A percentile compares a stretch with the other conserved stretches of the same genome.
These are phyloP conservation scores for Hymenotorrendiella dingleyae DNA, from an alignment of 2,329 filamentous ascomycete genomes.

Conservation along the genomic window DNA sequence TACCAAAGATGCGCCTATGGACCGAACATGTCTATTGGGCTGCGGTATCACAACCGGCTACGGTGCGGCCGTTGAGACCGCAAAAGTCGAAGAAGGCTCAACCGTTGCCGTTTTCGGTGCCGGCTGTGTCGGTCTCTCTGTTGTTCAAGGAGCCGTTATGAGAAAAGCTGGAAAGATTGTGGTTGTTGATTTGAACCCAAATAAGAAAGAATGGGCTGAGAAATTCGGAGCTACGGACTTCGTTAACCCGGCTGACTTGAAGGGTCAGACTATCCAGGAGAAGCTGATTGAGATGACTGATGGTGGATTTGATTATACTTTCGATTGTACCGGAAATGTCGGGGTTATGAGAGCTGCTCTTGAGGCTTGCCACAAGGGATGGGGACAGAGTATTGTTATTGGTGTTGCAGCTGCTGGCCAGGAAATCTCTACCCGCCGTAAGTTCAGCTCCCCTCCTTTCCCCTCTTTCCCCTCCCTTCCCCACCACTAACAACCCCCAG, in stretches of 20 bases:
- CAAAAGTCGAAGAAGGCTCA: conserved; percentile 82
- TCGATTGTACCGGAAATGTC: conserved; percentile 98
- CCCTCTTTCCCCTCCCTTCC: conserved; percentile 1
- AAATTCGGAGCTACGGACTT: conserved; percentile 98
- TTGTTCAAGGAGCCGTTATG: conserved; percentile 84
- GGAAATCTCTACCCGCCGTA: conserved; percentile 90
- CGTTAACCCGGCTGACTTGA: conserved; percentile 81
- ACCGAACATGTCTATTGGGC: conserved; percentile 90
- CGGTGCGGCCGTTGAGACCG: conserved; percentile 89
- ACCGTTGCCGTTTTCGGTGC: conserved; percentile 92
- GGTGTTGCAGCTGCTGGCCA: conserved; percentile 94
- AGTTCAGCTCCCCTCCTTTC: too few relatives aligned
- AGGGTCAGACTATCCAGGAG: conserved; percentile 77
- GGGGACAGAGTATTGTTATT: conserved; percentile 97
- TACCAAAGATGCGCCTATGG: conserved; percentile 84
- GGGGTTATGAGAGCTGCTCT: conserved; percentile 91
- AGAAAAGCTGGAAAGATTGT: conserved; percentile 43
- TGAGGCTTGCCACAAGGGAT: conserved; percentile 98
- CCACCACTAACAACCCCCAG: conserved; percentile 38
- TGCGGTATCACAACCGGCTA: conserved; percentile 99
- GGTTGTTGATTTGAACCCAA: conserved; percentile 74
- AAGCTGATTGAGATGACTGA: conserved; percentile 97
- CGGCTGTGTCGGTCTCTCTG: conserved; percentile 90
- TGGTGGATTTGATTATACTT: conserved; percentile 97
- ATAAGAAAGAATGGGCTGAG: conserved; percentile 84